Percentiles rank a stretch among this genome's conserved stretches.
phyloP scores from a whole-genome alignment of 768 basidiomycete genomes.

The Rhizopogon roseolus region DNA sequence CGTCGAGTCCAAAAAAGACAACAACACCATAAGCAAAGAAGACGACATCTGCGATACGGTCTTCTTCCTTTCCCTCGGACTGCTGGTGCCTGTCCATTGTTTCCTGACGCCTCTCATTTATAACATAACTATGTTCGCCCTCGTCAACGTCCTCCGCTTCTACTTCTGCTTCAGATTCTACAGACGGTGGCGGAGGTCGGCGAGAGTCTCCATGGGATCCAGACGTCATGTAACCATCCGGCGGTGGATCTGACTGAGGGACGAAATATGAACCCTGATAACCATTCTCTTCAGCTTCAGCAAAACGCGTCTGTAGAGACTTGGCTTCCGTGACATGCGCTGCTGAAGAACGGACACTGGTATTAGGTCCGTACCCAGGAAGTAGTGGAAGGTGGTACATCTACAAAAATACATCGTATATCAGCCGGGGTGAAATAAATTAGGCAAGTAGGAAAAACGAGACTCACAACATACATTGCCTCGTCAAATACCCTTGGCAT shows the following conservation, averaged over 20 bases:
- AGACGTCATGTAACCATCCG: constrained; percentile 63
- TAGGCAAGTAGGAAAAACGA: background rate
- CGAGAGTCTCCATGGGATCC: constrained; percentile 35
- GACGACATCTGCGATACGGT: constrained; percentile 66
- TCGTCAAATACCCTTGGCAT: constrained; percentile 86
- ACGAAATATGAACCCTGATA: constrained; percentile 85
- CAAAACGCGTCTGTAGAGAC: constrained; percentile 62
- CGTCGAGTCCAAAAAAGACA: constrained; percentile 86
- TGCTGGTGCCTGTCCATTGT: constrained; percentile 7
- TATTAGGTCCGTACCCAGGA: constrained; percentile 84
- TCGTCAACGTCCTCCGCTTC: constrained; percentile 11
- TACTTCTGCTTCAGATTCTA: constrained; percentile 9
- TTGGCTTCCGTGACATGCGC: constrained; percentile 46
- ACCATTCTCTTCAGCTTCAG: constrained; percentile 86
- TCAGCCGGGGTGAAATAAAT: background rate
- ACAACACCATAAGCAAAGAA: constrained; percentile 88
- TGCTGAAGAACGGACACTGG: constrained; percentile 82
- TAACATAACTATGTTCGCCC: background rate
- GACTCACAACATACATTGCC: constrained; percentile 83
- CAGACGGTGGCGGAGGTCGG: constrained; percentile 8
- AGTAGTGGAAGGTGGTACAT: constrained; percentile 90
- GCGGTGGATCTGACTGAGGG: constrained; percentile 25
- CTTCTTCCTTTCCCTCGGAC: constrained; percentile 25
- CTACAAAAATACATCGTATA: constrained; percentile 32
- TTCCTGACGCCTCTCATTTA: constrained; percentile 10